Base-by-base conservation (phyloP, 2,329 filamentous ascomycete species). In the Fusarium ramigenum region DNA sequence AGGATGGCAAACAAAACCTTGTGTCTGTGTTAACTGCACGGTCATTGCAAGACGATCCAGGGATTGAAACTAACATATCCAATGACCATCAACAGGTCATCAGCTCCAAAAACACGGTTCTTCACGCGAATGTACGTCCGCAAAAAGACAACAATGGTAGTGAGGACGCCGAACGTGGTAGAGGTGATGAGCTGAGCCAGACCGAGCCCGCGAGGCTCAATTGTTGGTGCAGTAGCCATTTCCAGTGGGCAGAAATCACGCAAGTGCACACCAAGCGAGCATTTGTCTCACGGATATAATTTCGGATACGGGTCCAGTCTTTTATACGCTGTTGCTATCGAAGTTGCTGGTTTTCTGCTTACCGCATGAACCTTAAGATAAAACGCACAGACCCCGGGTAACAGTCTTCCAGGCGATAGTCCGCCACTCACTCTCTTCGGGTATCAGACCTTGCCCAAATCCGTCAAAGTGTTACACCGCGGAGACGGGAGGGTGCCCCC, bases 151-250 rank as follows among this genome's bases (percentile, higher is more conserved):
- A 60, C 21, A 14, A 32, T 5, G 10, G 57, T 60, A 9, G 34
- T 40, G 1, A 60, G 46, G 0, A 52, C 52, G 7, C 19, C 25
- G 9, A 60, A 52, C 1, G 6, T 2, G 7, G 52, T 60, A 15
- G 25, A 60, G 15, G 25, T 19, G 6, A 52, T 37, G 34, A 60
- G 25, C 25, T 60, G 44, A 8, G 34, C 57, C 25, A 60, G 3
- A 21, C 32, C 57, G 6, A 60, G 57, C 57, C 57, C 57, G 9
- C 4, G 25, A 16, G 57, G 57, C 57, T 60, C 23, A 25, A 40
- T 4, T 1, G 44, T 60, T 1, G 44, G 25, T 32, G 9, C 9
- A 30, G n/a, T 16, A 28, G 34, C 2, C 57, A 60, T 60, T 25
- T 4, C 5, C 5, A 7, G 32, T 15, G 3, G 23, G 32, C 9